These are phyloP conservation scores for Apiospora rasikravindrae DNA, from an alignment of 2,329 filamentous ascomycete genomes.

Conservation along the genomic window DNA sequence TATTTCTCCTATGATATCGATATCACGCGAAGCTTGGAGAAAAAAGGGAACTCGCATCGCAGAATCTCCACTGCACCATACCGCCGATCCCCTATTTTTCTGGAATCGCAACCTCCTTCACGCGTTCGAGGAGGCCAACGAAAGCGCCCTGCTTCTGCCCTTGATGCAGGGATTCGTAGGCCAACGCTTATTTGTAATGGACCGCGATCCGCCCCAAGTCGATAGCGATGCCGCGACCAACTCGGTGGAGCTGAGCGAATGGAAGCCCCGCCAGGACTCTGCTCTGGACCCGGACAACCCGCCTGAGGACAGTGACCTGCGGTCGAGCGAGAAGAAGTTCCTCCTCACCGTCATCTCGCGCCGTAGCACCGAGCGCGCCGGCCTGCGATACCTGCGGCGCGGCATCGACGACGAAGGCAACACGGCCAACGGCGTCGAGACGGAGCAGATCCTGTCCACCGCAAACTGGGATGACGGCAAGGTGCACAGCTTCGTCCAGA, in stretches of 20 bases:
- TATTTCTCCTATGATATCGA: constrained; percentile 97
- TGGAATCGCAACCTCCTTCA: constrained; percentile 83
- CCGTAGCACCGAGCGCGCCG: constrained; percentile 83
- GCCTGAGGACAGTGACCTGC: constrained; percentile 36
- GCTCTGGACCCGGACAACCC: constrained; percentile 32
- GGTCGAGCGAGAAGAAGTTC: constrained; percentile 62
- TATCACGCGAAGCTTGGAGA: constrained; percentile 71
- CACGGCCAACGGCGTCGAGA: constrained; percentile 90
- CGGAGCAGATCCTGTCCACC: constrained; percentile 87
- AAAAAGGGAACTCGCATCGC: constrained; percentile 42
- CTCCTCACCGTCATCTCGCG: constrained; percentile 92
- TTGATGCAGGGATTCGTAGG: constrained; percentile 95
- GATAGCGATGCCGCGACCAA: constrained; percentile 45
- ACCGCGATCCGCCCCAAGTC: constrained; percentile 61
- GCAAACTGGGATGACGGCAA: constrained; percentile 67
- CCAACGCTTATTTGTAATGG: constrained; percentile 79
- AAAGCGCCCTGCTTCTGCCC: constrained; percentile 75
- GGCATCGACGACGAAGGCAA: constrained; percentile 90
- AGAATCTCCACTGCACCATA: constrained; percentile 69
- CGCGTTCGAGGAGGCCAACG: constrained; percentile 76
- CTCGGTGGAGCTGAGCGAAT: constrained; percentile 37
- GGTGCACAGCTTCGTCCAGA: constrained; percentile 83
- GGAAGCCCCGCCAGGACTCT: constrained; percentile 24
- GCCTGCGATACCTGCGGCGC: constrained; percentile 85
- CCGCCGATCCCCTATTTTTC: constrained; percentile 81